Percentiles rank a stretch among this genome's conserved stretches.
These are phyloP conservation scores for Inga oerstediana DNA, from an alignment of 306 rosid genomes.

Conservation along the genomic window DNA sequence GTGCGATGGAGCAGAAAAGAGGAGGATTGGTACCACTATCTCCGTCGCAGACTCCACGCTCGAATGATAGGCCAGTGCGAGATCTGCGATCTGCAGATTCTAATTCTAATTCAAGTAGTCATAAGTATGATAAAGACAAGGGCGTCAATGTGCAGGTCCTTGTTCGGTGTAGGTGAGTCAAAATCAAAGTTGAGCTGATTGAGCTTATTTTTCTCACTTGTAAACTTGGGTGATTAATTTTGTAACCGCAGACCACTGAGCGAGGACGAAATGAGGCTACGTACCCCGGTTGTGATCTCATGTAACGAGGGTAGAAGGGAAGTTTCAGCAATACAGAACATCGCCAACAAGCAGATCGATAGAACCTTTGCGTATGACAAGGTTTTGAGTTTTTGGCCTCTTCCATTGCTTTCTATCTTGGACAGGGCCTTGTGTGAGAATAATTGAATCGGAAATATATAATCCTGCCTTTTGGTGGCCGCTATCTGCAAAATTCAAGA, in stretches of 20 bases:
- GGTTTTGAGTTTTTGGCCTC: slow-evolving; percentile 44
- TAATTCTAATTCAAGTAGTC: slow-evolving; percentile 72
- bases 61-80: slow-evolving; percentile 75
- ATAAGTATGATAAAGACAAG: slow-evolving; percentile 81
- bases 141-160: slow-evolving; percentile 99
- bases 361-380: slow-evolving; percentile 90
- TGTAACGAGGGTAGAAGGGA: slow-evolving; percentile 83
- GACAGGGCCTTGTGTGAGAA: neutral
- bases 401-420: neutral
- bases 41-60: slow-evolving; percentile 94
- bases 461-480: neutral
- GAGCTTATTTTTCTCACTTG: slow-evolving; percentile 22
- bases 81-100: slow-evolving; percentile 99
- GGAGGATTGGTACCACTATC: slow-evolving; percentile 83
- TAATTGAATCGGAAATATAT: neutral
- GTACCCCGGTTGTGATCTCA: slow-evolving; percentile 93
- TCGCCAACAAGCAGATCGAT: slow-evolving; percentile 99
- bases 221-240: slow-evolving; percentile 31
- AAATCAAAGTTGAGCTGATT: slow-evolving; percentile 37
- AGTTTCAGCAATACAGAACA: slow-evolving; percentile 83
- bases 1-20: slow-evolving; percentile 79
- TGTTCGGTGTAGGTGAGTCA: slow-evolving; percentile 90
- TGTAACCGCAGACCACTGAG: slow-evolving; percentile 76
- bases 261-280: slow-evolving; percentile 83
- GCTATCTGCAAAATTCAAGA: slow-evolving; percentile 1